phyloP scores from a whole-genome alignment of 305 asterid genomes.

The Withania somnifera region DNA sequence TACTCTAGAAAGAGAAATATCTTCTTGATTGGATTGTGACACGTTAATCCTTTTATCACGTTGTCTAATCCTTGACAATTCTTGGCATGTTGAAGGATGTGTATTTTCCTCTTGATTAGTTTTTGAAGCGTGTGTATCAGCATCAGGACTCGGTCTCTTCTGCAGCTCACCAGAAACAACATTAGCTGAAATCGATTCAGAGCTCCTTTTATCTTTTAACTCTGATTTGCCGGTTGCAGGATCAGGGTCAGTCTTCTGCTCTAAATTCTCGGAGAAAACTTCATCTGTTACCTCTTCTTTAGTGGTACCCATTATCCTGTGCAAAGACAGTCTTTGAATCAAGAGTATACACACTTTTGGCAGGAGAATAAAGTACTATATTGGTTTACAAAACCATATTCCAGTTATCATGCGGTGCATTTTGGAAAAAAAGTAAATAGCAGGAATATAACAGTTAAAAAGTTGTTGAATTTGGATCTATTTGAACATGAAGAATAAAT shows the following conservation, averaged over 20 bases:
- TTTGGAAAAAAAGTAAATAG: neutral
- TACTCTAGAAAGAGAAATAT: neutral
- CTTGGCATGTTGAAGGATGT: conserved; percentile 5
- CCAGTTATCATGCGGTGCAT: neutral
- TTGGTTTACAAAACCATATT: neutral
- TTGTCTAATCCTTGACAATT: conserved; percentile 17
- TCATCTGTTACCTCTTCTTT: conserved; percentile 16
- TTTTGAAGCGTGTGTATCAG: conserved; percentile 4
- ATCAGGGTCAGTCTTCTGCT: conserved; percentile 6
- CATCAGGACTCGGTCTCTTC: conserved; percentile 8
- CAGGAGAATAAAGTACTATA: neutral
- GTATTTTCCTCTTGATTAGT: conserved; percentile 11
- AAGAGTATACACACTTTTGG: neutral
- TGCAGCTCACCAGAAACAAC: conserved; percentile 17
- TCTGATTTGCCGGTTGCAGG: conserved; percentile 18
- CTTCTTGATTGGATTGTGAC: conserved; percentile 1
- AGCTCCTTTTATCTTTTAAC: neutral
- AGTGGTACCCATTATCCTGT: conserved; percentile 19
- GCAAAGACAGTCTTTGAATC: neutral
- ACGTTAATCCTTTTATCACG: conserved; percentile 5
- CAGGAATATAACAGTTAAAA: neutral
- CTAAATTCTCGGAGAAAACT: conserved; percentile 20
- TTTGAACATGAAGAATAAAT: too few relatives aligned
- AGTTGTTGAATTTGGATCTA: too few relatives aligned
- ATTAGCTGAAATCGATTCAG: conserved; percentile 1